phyloP scores from a whole-genome alignment of 2,329 filamentous ascomycete species.

The Metarhizium album region DNA sequence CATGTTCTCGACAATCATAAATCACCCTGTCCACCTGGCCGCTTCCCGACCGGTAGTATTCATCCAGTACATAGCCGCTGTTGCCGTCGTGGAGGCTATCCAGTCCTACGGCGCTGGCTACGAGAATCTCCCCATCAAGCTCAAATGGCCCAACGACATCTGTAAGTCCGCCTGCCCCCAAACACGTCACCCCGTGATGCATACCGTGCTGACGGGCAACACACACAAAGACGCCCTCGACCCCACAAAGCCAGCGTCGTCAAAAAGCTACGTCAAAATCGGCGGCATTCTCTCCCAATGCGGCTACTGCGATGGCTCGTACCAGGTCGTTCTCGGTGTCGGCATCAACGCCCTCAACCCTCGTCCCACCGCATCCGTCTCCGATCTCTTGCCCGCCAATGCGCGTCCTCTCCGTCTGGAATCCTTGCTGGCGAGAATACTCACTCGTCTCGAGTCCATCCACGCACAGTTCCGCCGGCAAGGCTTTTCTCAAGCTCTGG shows the following conservation, averaged over 20 bases:
- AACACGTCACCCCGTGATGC: neutral
- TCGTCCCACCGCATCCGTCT: slow-evolving; percentile 78
- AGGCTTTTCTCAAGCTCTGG: slow-evolving; percentile 65
- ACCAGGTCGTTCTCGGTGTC: slow-evolving; percentile 76
- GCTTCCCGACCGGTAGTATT: slow-evolving; percentile 75
- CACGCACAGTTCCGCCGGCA: slow-evolving; percentile 64
- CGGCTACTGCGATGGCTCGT: slow-evolving; percentile 63
- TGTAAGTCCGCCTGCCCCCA: slow-evolving; percentile 35
- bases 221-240: slow-evolving; percentile 49
- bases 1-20: slow-evolving; percentile 80
- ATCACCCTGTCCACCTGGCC: slow-evolving; percentile 66
- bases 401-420: slow-evolving; percentile 58
- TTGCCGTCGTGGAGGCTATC: slow-evolving; percentile 78
- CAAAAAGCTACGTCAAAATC: slow-evolving; percentile 67
- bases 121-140: slow-evolving; percentile 61
- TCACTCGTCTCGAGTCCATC: slow-evolving; percentile 66
- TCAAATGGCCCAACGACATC: slow-evolving; percentile 98
- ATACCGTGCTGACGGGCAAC: neutral
- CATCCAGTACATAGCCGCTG: slow-evolving; percentile 82
- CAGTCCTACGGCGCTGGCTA: slow-evolving; percentile 71
- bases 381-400: slow-evolving; percentile 50
- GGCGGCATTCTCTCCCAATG: slow-evolving; percentile 89
- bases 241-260: slow-evolving; percentile 38
- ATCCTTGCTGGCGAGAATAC: slow-evolving; percentile 68
- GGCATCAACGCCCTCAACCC: slow-evolving; percentile 80